Conservation (phyloP, 768 basidiomycete genomes). For the Lyophyllum semitale region DNA sequence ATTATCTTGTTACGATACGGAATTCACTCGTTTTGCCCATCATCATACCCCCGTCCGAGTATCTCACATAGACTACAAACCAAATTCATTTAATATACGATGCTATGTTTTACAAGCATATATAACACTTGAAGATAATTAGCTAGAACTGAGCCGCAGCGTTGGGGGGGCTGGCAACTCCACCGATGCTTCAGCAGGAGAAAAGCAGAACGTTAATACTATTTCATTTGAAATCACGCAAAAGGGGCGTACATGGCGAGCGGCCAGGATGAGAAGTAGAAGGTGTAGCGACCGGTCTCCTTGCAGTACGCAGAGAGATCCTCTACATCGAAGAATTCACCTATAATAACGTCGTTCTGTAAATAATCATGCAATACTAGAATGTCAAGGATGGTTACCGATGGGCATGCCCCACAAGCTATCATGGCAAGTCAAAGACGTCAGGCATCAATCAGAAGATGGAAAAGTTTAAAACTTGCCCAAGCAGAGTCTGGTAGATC, state of each 20-base stretch:
- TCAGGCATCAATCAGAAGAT: not conserved
- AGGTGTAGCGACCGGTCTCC: conserved; percentile 59
- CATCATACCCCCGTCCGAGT: too few species aligned
- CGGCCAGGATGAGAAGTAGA: conserved; percentile 76
- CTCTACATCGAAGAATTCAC: conserved; percentile 74
- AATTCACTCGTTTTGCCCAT: too few species aligned
- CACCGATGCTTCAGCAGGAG: conserved; percentile 7
- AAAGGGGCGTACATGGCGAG: conserved; percentile 54
- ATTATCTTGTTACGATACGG: too few species aligned
- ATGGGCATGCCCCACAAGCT: conserved; percentile 77
- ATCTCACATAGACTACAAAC: too few species aligned
- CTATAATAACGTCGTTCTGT: conserved; percentile 26
- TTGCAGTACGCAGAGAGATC: conserved; percentile 54
- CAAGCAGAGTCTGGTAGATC: not conserved
- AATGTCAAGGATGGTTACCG: conserved; percentile 41
- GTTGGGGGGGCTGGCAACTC: conserved; percentile 12
- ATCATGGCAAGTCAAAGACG: not conserved
- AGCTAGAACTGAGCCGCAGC: conserved; percentile 2
- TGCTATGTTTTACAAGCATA: too few species aligned
- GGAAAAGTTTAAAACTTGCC: not conserved
- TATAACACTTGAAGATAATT: too few species aligned
- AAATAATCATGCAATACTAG: not conserved
- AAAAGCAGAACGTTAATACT: not conserved
- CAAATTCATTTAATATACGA: too few species aligned
- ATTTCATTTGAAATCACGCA: too few species aligned